These are phyloP conservation scores for Lachnellula suecica DNA, from an alignment of 2,329 filamentous ascomycete genomes.

Conservation along the genomic window DNA sequence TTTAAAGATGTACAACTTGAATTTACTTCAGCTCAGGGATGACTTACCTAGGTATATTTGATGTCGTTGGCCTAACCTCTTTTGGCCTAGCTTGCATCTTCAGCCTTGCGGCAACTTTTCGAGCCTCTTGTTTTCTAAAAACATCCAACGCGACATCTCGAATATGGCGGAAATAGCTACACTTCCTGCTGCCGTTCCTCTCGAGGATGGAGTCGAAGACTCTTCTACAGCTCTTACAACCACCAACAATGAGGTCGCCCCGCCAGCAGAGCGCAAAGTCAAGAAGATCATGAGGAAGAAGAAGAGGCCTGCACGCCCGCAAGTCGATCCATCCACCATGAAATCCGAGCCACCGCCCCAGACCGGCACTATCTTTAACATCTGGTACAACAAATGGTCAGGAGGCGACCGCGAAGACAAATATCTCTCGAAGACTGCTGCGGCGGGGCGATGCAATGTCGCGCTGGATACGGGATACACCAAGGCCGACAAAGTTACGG, in stretches of 20 bases:
- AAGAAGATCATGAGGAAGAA: constrained; percentile 94
- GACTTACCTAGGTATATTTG: neutral
- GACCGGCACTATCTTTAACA: constrained; percentile 95
- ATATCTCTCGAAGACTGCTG: constrained; percentile 78
- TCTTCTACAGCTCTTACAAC: constrained; percentile 26
- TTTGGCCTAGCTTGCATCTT: neutral
- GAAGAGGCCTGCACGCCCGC: constrained; percentile 82
- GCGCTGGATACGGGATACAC: constrained; percentile 78
- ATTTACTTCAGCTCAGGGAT: too few species aligned
- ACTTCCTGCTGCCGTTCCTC: constrained; percentile 20
- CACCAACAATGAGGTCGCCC: constrained; percentile 27
- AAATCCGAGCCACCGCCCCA: constrained; percentile 85
- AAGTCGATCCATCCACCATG: constrained; percentile 83
- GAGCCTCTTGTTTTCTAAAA: neutral
- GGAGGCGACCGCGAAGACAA: constrained; percentile 94
- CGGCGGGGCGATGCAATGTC: constrained; percentile 84
- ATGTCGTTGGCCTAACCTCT: neutral
- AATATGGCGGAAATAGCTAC: constrained; percentile 18
- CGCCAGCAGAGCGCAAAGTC: constrained; percentile 52
- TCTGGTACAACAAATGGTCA: constrained; percentile 99
- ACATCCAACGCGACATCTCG: neutral
- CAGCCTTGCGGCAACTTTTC: constrained; percentile 1
- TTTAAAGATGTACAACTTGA: too few species aligned
- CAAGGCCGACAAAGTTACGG: constrained; percentile 71
- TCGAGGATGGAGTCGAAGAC: constrained; percentile 13